These are phyloP conservation scores for Sphaerulina populicola DNA, from an alignment of 2,329 filamentous ascomycete genomes.

Conservation along the genomic window DNA sequence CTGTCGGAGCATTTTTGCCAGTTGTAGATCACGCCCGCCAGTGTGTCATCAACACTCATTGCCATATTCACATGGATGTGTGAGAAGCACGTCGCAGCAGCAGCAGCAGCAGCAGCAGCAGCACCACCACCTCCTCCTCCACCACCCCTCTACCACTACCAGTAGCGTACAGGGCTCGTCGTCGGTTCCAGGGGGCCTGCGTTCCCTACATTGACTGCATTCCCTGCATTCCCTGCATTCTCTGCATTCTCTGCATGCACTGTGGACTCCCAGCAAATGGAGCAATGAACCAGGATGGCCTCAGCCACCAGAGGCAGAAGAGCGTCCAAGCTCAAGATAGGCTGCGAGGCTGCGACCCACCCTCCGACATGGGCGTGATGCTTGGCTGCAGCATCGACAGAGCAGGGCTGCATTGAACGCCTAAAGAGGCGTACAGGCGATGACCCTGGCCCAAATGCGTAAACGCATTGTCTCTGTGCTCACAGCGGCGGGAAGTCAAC, in stretches of 20 bases:
- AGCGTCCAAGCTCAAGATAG: conserved; percentile 2
- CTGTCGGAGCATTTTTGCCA: conserved; percentile 14
- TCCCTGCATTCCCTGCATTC: background rate
- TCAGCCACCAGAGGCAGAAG: conserved; percentile 10
- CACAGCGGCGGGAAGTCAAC: background rate
- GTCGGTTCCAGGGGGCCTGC: conserved; percentile 4
- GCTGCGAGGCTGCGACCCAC: conserved; percentile 6
- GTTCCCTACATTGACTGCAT: background rate
- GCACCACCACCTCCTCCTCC: too few relatives aligned
- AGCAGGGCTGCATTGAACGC: conserved; percentile 8
- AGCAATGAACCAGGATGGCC: conserved; percentile 3
- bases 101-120: background rate
- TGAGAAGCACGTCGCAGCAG: conserved; percentile 1
- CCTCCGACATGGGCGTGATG: background rate
- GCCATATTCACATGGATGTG: conserved; percentile 4
- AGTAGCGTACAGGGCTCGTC: background rate
- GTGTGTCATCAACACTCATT: conserved; percentile 6
- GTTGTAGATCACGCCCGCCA: conserved; percentile 9
- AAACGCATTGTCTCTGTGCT: conserved; percentile 6
- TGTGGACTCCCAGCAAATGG: conserved; percentile 2
- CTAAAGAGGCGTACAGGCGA: conserved; percentile 8
- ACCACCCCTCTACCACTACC: too few relatives aligned
- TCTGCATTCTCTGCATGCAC: conserved; percentile 2
- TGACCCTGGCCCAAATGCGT: conserved; percentile 2
- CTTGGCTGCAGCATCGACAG: conserved; percentile 1